Evolutionary conservation across 164 flowering plant genomes (phyloP).

Genomic region (Magnolia changhungtana): DNA sequence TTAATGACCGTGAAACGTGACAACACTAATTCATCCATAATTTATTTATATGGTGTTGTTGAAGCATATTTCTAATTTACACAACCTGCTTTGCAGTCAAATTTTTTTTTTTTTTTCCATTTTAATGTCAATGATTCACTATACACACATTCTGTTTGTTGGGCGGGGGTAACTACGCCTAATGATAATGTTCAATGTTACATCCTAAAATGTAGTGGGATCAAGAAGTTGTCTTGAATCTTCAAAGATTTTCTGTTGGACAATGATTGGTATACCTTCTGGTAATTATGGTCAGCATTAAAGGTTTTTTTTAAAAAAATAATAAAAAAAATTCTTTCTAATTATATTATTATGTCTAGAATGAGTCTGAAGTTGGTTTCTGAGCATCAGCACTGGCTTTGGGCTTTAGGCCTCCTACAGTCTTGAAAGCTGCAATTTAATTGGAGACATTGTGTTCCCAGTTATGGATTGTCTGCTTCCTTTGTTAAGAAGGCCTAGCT

Average conservation of each 20-base stretch:
- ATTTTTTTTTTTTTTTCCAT: no score
- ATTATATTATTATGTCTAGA: not conserved
- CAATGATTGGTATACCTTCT: not conserved
- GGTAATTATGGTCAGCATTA: not conserved
- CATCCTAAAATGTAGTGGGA: not conserved
- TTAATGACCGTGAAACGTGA: no score
- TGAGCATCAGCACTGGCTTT: not conserved
- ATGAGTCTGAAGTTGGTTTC: not conserved
- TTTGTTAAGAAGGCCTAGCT: not conserved
- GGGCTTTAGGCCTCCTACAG: not conserved
- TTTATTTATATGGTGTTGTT: no score
- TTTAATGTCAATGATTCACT: no score
- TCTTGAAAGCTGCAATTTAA: not conserved
- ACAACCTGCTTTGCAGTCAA: no score
- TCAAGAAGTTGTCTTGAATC: not conserved
- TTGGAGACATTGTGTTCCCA: not conserved
- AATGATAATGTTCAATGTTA: no score
- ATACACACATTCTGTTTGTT: no score
- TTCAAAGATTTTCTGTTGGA: not conserved
- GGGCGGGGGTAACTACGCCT: no score
- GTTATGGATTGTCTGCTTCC: not conserved
- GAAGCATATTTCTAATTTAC: no score
- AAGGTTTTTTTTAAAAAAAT: no score
- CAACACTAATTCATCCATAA: no score
- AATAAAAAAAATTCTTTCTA: no score